Percentiles rank a stretch among this genome's conserved stretches.
phyloP scores from a whole-genome alignment of 768 basidiomycete species.

The Krasilnikovozyma curviuscula region DNA sequence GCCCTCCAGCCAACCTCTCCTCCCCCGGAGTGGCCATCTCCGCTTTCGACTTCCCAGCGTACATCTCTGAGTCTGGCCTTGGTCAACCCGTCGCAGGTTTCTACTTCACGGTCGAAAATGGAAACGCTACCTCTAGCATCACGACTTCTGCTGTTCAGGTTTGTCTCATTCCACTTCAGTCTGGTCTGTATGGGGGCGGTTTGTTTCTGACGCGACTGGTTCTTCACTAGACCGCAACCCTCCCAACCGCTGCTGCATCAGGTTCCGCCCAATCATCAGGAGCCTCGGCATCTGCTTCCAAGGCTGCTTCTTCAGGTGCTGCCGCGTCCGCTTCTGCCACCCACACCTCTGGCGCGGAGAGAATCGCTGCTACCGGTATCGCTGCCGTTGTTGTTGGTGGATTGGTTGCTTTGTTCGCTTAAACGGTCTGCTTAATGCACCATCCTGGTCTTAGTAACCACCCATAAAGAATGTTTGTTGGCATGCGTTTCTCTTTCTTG shows the following conservation, averaged over 20 bases:
- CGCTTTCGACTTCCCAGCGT: conserved; percentile 39
- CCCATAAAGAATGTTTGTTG: too few relatives aligned
- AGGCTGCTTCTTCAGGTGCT: conserved; percentile 12
- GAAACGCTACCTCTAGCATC: conserved; percentile 37
- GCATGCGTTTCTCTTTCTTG: too few relatives aligned
- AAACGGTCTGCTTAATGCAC: too few relatives aligned
- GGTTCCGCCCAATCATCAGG: conserved; percentile 11
- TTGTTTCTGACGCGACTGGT: background rate
- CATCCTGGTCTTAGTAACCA: too few relatives aligned
- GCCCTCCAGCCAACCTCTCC: conserved; percentile 40
- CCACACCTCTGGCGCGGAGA: conserved; percentile 9
- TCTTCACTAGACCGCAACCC: background rate
- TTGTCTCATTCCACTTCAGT: background rate
- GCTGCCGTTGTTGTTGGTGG: background rate
- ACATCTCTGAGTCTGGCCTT: conserved; percentile 38
- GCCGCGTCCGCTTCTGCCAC: conserved; percentile 11
- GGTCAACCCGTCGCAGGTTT: conserved; percentile 46
- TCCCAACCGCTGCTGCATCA: conserved; percentile 13
- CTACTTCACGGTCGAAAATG: conserved; percentile 57
- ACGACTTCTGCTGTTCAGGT: conserved; percentile 44
- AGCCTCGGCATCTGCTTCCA: conserved; percentile 4
- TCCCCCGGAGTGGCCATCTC: conserved; percentile 34
- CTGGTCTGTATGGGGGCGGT: background rate
- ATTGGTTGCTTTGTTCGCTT: background rate
- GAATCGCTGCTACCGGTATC: background rate